Evolutionary conservation across 192 early-diverging fungal species (phyloP), one percentile per base, ranked within the genome.

Genomic region (Mortierella claussenii): DNA sequence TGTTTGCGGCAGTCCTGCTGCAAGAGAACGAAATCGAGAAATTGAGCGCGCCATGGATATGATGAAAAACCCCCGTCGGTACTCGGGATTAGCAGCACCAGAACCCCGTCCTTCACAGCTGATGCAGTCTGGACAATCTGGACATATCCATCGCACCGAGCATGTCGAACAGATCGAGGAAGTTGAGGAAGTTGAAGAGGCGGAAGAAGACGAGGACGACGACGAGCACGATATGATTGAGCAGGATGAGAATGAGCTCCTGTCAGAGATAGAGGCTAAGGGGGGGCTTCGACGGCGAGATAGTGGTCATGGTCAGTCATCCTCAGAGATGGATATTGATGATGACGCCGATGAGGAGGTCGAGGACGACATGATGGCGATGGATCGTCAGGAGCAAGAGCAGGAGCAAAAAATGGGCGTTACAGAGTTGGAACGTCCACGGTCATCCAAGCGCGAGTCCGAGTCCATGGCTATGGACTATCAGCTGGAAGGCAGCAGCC

Each of bases 251-350:
- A 26, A 60, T 21, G 63, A 67, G 27, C 50, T 76, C 7, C 42
- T 66, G 47, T 55, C 50, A 13, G 65, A 76, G 45, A 76, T 76
- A 18, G 64, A 67, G 28, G 64, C 73, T 15, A 76, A 76, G n/a
- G 73, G 73, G 6, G 73, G 73, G 15, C 73, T 76, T n/a, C 63
- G 65, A 24, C 40, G 73, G 44, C 63, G 73, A 5, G 73, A 76
- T 18, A 76, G 73, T n/a, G 73, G 73, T 13, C 73, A 76, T 50
- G 65, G 55, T 13, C 64, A 76, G 12, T 76, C 73, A 0, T 76
- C 73, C 0, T 76, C 73, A 9, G 73, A 76, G 23, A 76, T 76
- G 73, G 73, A 76, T 42, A 49, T 76, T 5, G 73, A 76, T 31
- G 64, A 66, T 1, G 71, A 75, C 50, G 30, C 23, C 0, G 65